Evolutionary conservation across 352 stramenopile species (phyloP), one percentile per base, ranked within the genome.

Genomic region (Phytophthora pistaciae): DNA sequence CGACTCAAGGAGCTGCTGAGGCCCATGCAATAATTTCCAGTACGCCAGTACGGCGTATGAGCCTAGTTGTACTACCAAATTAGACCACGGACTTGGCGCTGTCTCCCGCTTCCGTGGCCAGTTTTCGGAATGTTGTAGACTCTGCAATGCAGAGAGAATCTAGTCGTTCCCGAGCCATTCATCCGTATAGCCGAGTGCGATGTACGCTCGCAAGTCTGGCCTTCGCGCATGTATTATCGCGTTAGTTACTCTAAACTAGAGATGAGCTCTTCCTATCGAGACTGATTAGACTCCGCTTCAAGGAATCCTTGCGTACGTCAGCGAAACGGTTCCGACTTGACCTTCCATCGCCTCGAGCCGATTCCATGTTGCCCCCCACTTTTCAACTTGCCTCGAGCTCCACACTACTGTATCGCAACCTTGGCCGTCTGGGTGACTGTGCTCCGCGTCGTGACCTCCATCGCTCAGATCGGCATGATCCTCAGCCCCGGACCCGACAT

Each of bases 371-470:
- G 3, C 7, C 48, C 61, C 7, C 48, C 61, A 74, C 7, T 70
- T 63, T 66, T 58, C 55, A 44, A 70, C 60, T 59, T 33, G 56
- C 60, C 57, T 70, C 40, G 16, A 48, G 9, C 55, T 40, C 21
- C 46, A 23, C 46, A 70, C 7, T 13, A 70, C 7, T 13, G 46
- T 23, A 3, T 7, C 59, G 53, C 1, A 10, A 40, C 52, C 9
- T 66, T 70, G 56, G 13, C 14, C 31, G 52, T 60, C 14, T 74
- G 67, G 67, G 54, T 72, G 48, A 67, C 63, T 36, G 13, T 70
- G 38, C 72, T 79, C 29, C 58, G 59, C 27, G 66, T 78, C 23
- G 60, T 72, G 50, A 78, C 66, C 9, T 62, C 68, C 42, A 60
- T 78, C 52, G 53, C 49, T 7, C 61, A 74, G 50, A 59, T 78